These are phyloP conservation scores for Penicillium cosmopolitanum DNA, from an alignment of 495 filamentous ascomycete genomes.

Conservation along the genomic window DNA sequence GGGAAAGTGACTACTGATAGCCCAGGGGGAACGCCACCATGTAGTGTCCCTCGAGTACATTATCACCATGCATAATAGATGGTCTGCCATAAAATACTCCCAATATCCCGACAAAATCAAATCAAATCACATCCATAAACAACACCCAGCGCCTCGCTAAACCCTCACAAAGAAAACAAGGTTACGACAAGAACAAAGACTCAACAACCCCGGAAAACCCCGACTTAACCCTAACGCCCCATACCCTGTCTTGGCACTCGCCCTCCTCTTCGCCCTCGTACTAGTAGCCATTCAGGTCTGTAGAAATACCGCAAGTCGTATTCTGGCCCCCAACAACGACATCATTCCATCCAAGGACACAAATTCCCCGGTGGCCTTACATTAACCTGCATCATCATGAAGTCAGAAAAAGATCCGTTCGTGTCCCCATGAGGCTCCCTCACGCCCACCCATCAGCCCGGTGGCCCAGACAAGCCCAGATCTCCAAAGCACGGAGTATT, in stretches of 20 bases:
- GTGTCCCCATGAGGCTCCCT: background rate
- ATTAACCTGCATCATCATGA: background rate
- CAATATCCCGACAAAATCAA: too few relatives aligned
- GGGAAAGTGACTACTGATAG: background rate
- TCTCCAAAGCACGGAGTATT: background rate
- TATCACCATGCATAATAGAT: too few relatives aligned
- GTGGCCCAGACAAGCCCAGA: background rate
- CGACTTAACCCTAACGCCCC: background rate
- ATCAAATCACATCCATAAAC: too few relatives aligned
- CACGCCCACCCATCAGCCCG: background rate
- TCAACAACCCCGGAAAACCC: background rate
- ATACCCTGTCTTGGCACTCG: background rate
- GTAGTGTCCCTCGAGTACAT: too few relatives aligned
- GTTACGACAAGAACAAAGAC: background rate
- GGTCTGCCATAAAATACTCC: too few relatives aligned
- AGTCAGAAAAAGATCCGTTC: background rate
- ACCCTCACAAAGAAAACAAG: background rate
- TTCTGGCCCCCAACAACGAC: slow-evolving; percentile 1
- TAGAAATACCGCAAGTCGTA: background rate
- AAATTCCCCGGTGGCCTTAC: background rate
- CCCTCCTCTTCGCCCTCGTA: background rate
- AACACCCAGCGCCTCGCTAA: slow-evolving; percentile 7
- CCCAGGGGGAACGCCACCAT: too few relatives aligned
- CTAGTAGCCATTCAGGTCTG: background rate
- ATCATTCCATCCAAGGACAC: background rate